Base-by-base conservation (phyloP, 176 grass and related monocot species). In the Musa schizocarpa region DNA sequence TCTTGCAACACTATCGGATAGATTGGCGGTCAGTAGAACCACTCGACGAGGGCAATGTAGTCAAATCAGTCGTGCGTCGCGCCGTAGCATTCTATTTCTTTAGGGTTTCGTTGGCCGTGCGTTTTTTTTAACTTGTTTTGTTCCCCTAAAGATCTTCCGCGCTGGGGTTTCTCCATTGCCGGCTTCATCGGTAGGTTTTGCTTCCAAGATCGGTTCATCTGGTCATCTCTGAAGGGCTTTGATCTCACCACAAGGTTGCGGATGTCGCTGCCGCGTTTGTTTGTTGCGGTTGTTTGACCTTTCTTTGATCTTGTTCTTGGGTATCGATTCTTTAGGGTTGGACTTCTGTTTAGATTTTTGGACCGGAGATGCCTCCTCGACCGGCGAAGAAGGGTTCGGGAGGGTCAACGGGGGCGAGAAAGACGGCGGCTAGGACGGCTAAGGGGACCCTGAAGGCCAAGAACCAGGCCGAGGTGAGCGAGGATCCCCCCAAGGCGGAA, bases 291-390 rank as follows among this genome's bases (percentile, higher is more conserved):
- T 43, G 34, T 43, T 43, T 43, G 34, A 43, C 4, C 34, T 43
- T 43, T 43, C 34, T 43, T 43, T 43, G 34, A 43, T 43, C 34
- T 5, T 43, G 16, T 6, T 17, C 29, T 64, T 12, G 29, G 69
- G 63, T 71, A 76, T 63, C 67, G 63, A 52, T 69, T 54, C 72
- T 53, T 20, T 65, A 69, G 54, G 81, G 8, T 22, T 65, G 2
- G 9, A 19, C 22, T 25, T 65, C 63, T 26, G 22, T 9, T 65
- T 25, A 13, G 63, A 11, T 10, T 22, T 72, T 66, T 72, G 81
- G 69, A 26, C 9, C 14, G 53, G 72, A 88, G 83, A 92, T 96
- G 90, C 89, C 87, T 83, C 88, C 85, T 49, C 86, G 86, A 62
- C 78, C 74, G 79, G 62, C 72, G 63, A 85, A 69, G 80, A 89